Base-by-base conservation (phyloP, 2,329 filamentous ascomycete species). In the Alternaria longipes region DNA sequence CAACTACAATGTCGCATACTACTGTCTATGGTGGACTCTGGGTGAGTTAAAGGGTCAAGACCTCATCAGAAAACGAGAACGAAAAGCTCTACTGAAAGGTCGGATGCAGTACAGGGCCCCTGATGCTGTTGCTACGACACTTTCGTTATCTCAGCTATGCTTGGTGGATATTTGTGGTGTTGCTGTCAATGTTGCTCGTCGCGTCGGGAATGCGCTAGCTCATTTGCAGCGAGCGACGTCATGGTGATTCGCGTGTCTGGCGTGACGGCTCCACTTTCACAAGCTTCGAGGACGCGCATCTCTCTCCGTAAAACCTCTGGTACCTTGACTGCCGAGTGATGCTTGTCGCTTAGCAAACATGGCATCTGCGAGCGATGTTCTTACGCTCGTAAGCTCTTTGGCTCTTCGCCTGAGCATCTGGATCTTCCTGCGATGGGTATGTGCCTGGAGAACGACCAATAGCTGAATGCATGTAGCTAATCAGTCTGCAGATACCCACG, bases 351-450 rank as follows among this genome's bases (percentile, higher is more conserved):
- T 65, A 61, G 59, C 60, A 60, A 63, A 59, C 46, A 80, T 80
- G 77, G 72, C 72, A 49, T 76, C 75, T 44, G 64, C 63, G 60
- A 77, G 74, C 60, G 73, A 79, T 56, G 63, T 74, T 46, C 67
- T 79, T 50, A 75, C 78, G 26, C 69, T 75, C 38, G 54, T 74
- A 49, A 82, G 79, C 62, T 88, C 88, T 30, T 69, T 86, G 38
- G 81, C 77, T 11, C 73, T 89, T 52, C 82, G 87, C 57, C 53
- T 83, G 5, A 73, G 80, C 32, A 80, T 84, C 16, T 89, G 85
- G 72, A 75, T 88, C 59, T 90, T 90, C 72, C 74, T 90, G 53
- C 81, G 88, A 82, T 89, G 87, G 86, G 87, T 88, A 80, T 70
- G 83, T 57, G 18, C 30, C 24, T 18, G 38, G 40, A 42, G 36